phyloP scores from a whole-genome alignment of 495 filamentous ascomycete species.

The Penicillium coprophilum region DNA sequence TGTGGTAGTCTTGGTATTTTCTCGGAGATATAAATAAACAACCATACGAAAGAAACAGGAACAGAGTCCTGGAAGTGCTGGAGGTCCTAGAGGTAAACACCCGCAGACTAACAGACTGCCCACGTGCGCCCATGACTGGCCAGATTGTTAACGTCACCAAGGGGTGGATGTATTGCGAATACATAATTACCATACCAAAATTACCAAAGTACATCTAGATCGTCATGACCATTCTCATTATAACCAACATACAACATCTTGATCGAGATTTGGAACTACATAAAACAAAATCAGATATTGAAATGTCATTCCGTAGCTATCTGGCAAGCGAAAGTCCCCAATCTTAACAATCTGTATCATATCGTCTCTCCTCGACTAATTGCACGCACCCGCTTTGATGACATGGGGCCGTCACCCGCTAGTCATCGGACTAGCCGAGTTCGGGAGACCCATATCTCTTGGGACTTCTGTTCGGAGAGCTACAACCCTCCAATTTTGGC shows the following conservation, averaged over 20 bases:
- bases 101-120: neutral
- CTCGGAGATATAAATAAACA: neutral
- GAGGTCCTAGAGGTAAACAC: no score
- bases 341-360: neutral
- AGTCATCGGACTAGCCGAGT: constrained; percentile 14
- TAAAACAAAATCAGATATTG: neutral
- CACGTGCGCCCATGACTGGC: constrained; percentile 15
- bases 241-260: neutral
- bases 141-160: constrained; percentile 4
- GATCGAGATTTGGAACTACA: neutral
- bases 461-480: constrained; percentile 16
- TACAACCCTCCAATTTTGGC: constrained; percentile 18
- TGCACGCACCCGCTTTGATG: neutral
- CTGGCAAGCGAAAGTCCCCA: neutral
- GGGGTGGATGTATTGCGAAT: neutral
- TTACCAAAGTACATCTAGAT: neutral
- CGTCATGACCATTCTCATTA: neutral
- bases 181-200: constrained; percentile 2
- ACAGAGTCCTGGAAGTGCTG: no score
- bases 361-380: neutral
- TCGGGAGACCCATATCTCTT: constrained; percentile 17
- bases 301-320: neutral
- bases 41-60: no score
- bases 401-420: constrained; percentile 14
- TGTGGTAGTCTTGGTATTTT: no score